Base-by-base conservation (phyloP, 805 yeast species). In the Komagataella kurtzmanii region DNA sequence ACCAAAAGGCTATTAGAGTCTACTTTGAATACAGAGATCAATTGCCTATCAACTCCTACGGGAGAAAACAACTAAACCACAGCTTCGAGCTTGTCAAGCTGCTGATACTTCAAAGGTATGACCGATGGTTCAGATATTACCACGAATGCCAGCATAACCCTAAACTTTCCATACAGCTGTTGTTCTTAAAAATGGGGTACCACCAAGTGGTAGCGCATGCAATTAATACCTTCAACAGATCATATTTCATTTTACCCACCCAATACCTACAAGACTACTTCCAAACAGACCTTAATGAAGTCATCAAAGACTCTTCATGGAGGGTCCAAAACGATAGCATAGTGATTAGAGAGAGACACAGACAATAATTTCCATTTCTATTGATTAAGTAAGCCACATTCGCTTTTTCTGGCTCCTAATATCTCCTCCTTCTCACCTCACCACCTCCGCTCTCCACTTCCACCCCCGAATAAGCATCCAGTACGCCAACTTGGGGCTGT, bases 101-200 rank as follows among this genome's bases (percentile, higher is more conserved):
- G 10, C n/a, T 30, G 4, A 30, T 30, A 30, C n/a, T 30, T 30
- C 40, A 30, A 14, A 30, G 6, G 12, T 30, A 30, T 8, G 40
- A 30, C n/a, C 40, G 10, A 30, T 30, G 40, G 40, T 30, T 30
- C 40, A 30, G 14, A 30, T 30, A 30, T 14, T 30, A 30, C 40
- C 40, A 30, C n/a, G 40, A 30, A 8, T 30, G 40, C 10, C 14
- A 10, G 14, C n/a, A 30, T 14, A 30, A 30, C n/a, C n/a, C 40
- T 30, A 14, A 30, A 14, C 40, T 30, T 30, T 10, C 40, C n/a
- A 30, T 30, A 30, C 14, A 30, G 12, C n/a, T 30, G 14, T 30
- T 14, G 14, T 30, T 30, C 5, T 76, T 79, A 81, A 54, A 62
- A 17, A 65, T 70, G 53, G 81, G 82, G 0, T 54, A 67, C 4